These are phyloP conservation scores for Rhodotorula paludigena DNA, from an alignment of 768 basidiomycete species.

Conservation along the genomic window DNA sequence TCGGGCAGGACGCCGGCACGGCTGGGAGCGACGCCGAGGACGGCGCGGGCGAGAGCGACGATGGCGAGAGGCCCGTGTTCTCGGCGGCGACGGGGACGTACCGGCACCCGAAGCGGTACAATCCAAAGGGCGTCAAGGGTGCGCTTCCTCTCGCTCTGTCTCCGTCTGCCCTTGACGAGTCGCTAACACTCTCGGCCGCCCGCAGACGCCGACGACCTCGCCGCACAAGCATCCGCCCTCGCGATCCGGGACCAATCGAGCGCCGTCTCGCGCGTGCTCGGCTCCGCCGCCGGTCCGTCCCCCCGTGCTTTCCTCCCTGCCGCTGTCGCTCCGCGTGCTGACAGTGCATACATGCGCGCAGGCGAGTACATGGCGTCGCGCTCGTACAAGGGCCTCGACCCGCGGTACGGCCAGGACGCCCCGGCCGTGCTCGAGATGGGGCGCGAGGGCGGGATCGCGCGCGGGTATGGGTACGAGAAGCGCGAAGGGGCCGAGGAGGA, in stretches of 20 bases:
- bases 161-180: neutral
- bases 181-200: no score
- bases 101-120: slow-evolving; percentile 67
- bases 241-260: slow-evolving; percentile 26
- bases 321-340: neutral
- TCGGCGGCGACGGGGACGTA: slow-evolving; percentile 83
- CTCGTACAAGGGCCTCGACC: slow-evolving; percentile 75
- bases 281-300: slow-evolving; percentile 35
- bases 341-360: slow-evolving; percentile 8
- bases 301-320: no score
- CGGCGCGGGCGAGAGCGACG: slow-evolving; percentile 50
- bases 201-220: slow-evolving; percentile 34
- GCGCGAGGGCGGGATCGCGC: slow-evolving; percentile 71
- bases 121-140: slow-evolving; percentile 40
- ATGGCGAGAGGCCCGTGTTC: slow-evolving; percentile 71
- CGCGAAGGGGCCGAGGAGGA: no score
- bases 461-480: slow-evolving; percentile 65
- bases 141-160: neutral
- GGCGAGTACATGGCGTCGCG: slow-evolving; percentile 69
- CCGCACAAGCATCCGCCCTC: slow-evolving; percentile 32
- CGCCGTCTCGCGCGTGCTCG: slow-evolving; percentile 33
- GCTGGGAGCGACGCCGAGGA: slow-evolving; percentile 46
- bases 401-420: slow-evolving; percentile 66
- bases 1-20: slow-evolving; percentile 61
- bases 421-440: slow-evolving; percentile 84